A percentile compares a stretch with the other conserved stretches of the same genome.
Conservation (phyloP, 2,329 filamentous ascomycete genomes). For the Pyrenophora seminiperda region DNA sequence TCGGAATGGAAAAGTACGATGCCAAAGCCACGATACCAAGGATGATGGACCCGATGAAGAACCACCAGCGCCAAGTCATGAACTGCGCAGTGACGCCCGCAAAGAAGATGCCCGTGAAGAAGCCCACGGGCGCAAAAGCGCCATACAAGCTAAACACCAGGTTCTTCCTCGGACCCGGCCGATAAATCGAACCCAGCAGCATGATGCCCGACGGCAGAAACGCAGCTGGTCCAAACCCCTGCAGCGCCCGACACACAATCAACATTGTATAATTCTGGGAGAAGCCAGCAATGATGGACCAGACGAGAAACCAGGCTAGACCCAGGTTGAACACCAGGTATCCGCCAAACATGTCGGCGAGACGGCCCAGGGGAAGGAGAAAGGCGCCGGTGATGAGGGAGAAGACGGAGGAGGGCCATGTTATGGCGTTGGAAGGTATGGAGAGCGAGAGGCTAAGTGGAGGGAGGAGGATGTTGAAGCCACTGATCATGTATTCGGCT, state of each 20-base stretch:
- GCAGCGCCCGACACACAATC: slow-evolving; percentile 73
- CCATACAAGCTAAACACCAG: slow-evolving; percentile 66
- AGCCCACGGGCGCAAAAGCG: slow-evolving; percentile 56
- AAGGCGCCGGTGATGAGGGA: slow-evolving; percentile 46
- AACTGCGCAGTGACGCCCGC: slow-evolving; percentile 41
- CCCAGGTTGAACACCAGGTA: slow-evolving; percentile 69
- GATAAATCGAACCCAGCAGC: slow-evolving; percentile 67
- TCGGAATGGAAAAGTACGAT: slow-evolving; percentile 40
- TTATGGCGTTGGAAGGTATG: slow-evolving; percentile 68
- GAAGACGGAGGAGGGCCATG: slow-evolving; percentile 50
- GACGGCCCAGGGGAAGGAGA: slow-evolving; percentile 57
- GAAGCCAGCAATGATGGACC: slow-evolving; percentile 73
- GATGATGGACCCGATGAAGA: slow-evolving; percentile 42
- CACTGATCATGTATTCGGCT: slow-evolving; percentile 76
- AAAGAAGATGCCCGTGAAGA: slow-evolving; percentile 48
- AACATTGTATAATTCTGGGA: slow-evolving; percentile 70
- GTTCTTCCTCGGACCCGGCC: slow-evolving; percentile 72
- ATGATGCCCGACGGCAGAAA: slow-evolving; percentile 72
- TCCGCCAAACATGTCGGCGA: slow-evolving; percentile 67
- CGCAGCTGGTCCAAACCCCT: slow-evolving; percentile 74
- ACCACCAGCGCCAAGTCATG: slow-evolving; percentile 42
- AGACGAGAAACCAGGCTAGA: slow-evolving; percentile 66
- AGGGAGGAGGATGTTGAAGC: slow-evolving; percentile 73
- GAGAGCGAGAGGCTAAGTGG: slow-evolving; percentile 64
- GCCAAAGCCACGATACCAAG: slow-evolving; percentile 37